A percentile compares a stretch with the other conserved stretches of the same genome.
phyloP scores from a whole-genome alignment of 176 grass and related monocot species.

The Hyparrhenia diplandra region DNA sequence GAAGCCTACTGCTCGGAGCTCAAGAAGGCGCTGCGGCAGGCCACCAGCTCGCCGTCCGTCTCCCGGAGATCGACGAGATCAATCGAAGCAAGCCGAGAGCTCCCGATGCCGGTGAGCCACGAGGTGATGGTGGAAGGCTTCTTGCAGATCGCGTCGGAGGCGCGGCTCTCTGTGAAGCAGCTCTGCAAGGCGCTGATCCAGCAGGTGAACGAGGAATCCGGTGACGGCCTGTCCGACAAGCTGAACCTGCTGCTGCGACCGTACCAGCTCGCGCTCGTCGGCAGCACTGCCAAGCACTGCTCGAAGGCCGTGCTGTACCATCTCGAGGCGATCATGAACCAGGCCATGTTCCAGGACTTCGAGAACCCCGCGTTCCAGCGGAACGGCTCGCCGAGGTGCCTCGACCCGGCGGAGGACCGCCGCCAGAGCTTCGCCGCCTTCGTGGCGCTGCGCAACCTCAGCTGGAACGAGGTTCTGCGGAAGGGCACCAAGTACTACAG shows the following conservation, averaged over 20 bases:
- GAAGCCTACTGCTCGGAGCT: conserved; percentile 79
- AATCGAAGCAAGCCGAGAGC: conserved; percentile 27
- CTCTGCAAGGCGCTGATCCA: conserved; percentile 72
- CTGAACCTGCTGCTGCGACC: conserved; percentile 59
- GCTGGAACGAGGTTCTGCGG: conserved; percentile 86
- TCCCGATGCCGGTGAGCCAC: conserved; percentile 59
- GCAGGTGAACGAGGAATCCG: conserved; percentile 44
- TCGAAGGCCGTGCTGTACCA: conserved; percentile 66
- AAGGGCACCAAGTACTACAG: conserved; percentile 88
- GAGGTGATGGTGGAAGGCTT: conserved; percentile 93
- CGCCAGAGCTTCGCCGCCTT: conserved; percentile 62
- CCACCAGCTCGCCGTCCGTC: conserved; percentile 30
- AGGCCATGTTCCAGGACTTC: conserved; percentile 75
- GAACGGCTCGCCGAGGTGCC: conserved; percentile 47
- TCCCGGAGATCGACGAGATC: conserved; percentile 57
- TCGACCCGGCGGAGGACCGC: conserved; percentile 54
- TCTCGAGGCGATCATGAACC: conserved; percentile 70
- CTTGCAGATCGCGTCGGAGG: conserved; percentile 80
- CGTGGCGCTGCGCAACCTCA: conserved; percentile 69
- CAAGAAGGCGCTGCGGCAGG: conserved; percentile 66
- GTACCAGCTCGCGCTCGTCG: conserved; percentile 28
- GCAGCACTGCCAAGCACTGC: conserved; percentile 13
- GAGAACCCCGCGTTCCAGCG: conserved; percentile 71
- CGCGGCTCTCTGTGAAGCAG: conserved; percentile 71
- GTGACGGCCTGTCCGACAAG: conserved; percentile 50